phyloP scores from a whole-genome alignment of 306 rosid genomes.

The Ammopiptanthus mongolicus region DNA sequence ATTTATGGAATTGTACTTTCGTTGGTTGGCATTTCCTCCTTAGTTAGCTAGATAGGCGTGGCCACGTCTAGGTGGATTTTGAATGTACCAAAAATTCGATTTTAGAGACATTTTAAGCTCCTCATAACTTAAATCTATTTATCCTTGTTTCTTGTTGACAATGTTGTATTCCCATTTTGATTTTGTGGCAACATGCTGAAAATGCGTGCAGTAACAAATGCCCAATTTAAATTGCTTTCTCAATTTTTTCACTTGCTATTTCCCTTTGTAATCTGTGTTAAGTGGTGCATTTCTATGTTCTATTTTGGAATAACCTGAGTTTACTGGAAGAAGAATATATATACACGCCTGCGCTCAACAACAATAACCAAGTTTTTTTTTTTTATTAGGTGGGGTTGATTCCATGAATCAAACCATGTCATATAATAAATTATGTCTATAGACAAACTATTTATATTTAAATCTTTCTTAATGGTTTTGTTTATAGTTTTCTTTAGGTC shows the following conservation, averaged over 20 bases:
- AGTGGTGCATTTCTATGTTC: neutral
- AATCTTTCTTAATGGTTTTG: too few species aligned
- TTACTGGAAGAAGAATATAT: neutral
- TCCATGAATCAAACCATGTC: too few species aligned
- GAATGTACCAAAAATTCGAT: slow-evolving; percentile 26
- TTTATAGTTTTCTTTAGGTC: too few species aligned
- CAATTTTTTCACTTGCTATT: neutral
- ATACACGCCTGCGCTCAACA: too few species aligned
- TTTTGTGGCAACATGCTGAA: neutral
- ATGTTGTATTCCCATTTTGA: slow-evolving; percentile 8
- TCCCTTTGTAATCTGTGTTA: neutral
- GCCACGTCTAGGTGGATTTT: slow-evolving; percentile 34
- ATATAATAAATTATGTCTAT: too few species aligned
- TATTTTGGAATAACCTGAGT: neutral
- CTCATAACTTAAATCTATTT: neutral
- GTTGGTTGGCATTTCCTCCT: slow-evolving; percentile 31
- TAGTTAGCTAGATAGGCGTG: slow-evolving; percentile 27
- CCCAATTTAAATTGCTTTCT: neutral
- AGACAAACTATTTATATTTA: too few species aligned
- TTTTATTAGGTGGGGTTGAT: too few species aligned
- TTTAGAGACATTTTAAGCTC: slow-evolving; percentile 19
- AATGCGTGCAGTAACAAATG: slow-evolving; percentile 8
- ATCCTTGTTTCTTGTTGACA: slow-evolving; percentile 12
- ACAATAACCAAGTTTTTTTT: too few species aligned
- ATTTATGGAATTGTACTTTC: slow-evolving; percentile 30